A percentile compares a stretch with the other conserved stretches of the same genome.
Evolutionary conservation across 768 basidiomycete genomes (phyloP).

Genomic region (Naematelia aurantialba): DNA sequence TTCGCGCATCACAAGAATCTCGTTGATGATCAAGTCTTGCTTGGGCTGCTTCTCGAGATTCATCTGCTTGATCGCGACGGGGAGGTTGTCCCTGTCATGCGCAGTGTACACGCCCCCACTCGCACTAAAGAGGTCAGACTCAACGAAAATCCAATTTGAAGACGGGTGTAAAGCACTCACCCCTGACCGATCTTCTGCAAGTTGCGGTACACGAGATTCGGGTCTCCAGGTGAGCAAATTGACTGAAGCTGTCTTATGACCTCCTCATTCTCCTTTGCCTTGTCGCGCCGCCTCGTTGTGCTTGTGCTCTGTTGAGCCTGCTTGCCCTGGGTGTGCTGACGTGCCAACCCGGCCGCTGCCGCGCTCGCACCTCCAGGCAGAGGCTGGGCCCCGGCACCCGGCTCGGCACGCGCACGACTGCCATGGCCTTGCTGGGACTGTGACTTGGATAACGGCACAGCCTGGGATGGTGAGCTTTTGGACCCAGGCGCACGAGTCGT

Average conservation of each 20-base stretch:
- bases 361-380: conserved; percentile 58
- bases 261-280: conserved; percentile 66
- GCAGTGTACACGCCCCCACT: conserved; percentile 98
- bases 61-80: conserved; percentile 99
- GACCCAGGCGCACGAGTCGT: conserved; percentile 69
- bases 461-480: conserved; percentile 25
- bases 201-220: conserved; percentile 84
- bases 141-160: too few species aligned
- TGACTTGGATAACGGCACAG: conserved; percentile 34
- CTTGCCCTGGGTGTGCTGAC: conserved; percentile 38
- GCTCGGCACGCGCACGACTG: conserved; percentile 13
- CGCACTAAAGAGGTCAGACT: conserved; percentile 57
- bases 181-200: conserved; percentile 98
- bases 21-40: conserved; percentile 99
- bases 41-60: conserved; percentile 99
- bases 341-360: conserved; percentile 55
- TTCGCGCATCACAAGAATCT: conserved; percentile 97
- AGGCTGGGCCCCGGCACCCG: conserved; percentile 17
- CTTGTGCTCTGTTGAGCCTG: conserved; percentile 58
- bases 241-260: conserved; percentile 84
- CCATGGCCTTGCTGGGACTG: conserved; percentile 48
- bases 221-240: conserved; percentile 97
- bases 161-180: too few species aligned
- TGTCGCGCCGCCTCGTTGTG: conserved; percentile 79
- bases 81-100: conserved; percentile 89